Evolutionary conservation across 2,329 filamentous ascomycete species (phyloP).

Genomic region (Bimuria novae-zelandiae): DNA sequence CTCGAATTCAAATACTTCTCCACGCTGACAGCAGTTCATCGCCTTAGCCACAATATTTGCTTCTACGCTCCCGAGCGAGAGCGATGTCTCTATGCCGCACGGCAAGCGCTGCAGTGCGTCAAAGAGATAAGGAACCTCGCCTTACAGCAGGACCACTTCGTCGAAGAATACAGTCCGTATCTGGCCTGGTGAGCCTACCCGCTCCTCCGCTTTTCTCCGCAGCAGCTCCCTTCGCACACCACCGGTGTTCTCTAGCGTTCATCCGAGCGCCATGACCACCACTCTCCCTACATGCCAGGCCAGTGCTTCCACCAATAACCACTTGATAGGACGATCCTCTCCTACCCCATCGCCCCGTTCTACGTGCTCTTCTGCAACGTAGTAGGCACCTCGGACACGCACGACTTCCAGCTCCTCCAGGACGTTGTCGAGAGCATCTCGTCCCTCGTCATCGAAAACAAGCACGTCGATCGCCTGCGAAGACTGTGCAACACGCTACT

Average conservation of each 20-base stretch:
- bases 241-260: no score
- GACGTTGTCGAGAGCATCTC: slow-evolving; percentile 35
- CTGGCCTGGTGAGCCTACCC: slow-evolving; percentile 28
- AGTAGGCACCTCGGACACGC: slow-evolving; percentile 38
- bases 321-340: slow-evolving; percentile 36
- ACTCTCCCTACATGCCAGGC: no score
- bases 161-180: slow-evolving; percentile 38
- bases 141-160: slow-evolving; percentile 31
- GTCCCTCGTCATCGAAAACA: slow-evolving; percentile 34
- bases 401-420: slow-evolving; percentile 37
- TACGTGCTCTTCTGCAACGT: slow-evolving; percentile 46
- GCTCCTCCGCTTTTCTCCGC: no score
- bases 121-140: slow-evolving; percentile 30
- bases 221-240: no score
- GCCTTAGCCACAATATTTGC: slow-evolving; percentile 36
- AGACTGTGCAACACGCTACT: slow-evolving; percentile 36
- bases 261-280: no score
- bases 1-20: slow-evolving; percentile 42
- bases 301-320: background rate
- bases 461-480: slow-evolving; percentile 34
- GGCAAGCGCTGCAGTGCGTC: slow-evolving; percentile 36
- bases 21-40: slow-evolving; percentile 36
- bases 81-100: slow-evolving; percentile 36
- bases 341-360: slow-evolving; percentile 41
- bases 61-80: slow-evolving; percentile 34